Evolutionary conservation across 1,284 basidiomycete species (phyloP), one percentile per base, ranked within the genome.

Genomic region (Puccinia triticina): DNA sequence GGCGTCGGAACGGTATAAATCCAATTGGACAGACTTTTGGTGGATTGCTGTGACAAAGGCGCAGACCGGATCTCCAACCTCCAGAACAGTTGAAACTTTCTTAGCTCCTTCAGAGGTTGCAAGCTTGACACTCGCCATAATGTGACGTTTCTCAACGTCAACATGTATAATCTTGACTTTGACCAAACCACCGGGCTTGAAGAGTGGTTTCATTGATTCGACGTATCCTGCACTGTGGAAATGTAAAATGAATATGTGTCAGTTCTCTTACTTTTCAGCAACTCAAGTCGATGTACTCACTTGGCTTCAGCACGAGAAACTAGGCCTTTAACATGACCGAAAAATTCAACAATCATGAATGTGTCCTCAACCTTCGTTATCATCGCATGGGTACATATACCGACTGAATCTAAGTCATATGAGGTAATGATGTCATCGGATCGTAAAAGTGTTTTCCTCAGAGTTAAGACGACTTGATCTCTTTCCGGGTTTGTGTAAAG

Each of bases 391-490:
- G 93, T 91, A 29, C 98, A 88, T 77, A 91, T 87, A 18, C 95
- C 96, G 12, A 91, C 88, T 84, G 90, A 89, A 43, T 91, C 92
- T 83, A 93, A 92, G 67, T 92, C 92, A 77, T 92, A 87, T 23
- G 88, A 89, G 0, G 92, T 87, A 64, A 97, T 87, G 64, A 94
- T 89, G 0, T 93, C 88, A 1, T 90, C 89, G 0, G 95, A 94
- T 55, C 95, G 92, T 64, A 99, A 88, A 21, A 99, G 89, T 3
- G 93, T 92, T 89, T 95, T 96, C 89, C 99, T 98, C 57, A 96
- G 91, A 0, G 97, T 98, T 53, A 99, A 88, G 5, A 91, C 90
- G 77, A 99, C 91, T 14, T 95, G 91, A 86, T 93, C 94, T 79
- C 92, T 91, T 64, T 92, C 91, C 0, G 92, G 89, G 86, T 99